phyloP scores from a whole-genome alignment of 1,284 basidiomycete species.

The Fereydounia khargensis region DNA sequence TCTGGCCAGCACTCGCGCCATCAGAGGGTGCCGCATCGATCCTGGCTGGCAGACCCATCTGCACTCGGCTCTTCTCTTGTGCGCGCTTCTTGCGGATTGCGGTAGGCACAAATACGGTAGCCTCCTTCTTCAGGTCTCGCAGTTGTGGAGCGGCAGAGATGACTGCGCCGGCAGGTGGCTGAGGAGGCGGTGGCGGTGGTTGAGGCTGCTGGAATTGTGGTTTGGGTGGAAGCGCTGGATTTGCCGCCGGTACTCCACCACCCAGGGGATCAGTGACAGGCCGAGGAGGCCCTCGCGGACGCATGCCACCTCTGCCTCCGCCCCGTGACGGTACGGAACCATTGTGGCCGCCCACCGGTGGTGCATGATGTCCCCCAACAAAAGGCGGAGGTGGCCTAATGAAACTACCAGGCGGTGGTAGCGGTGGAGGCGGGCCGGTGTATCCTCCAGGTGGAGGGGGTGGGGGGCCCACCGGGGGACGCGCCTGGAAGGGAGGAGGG shows the following conservation, averaged over 20 bases:
- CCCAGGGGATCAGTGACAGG: no score
- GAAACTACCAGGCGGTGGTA: no score
- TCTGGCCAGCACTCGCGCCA: slow-evolving; percentile 2
- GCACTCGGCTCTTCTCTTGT: slow-evolving; percentile 28
- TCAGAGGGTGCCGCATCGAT: slow-evolving; percentile 40
- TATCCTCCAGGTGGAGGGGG: background rate
- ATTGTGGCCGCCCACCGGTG: background rate
- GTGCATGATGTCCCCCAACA: slow-evolving; percentile 1
- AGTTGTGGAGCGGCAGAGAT: slow-evolving; percentile 50
- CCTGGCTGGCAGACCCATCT: slow-evolving; percentile 33
- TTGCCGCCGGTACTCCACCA: no score
- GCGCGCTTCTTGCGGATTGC: slow-evolving; percentile 41
- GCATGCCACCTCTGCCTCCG: no score
- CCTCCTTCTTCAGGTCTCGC: slow-evolving; percentile 51
- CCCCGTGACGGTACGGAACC: background rate
- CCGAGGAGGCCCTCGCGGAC: no score
- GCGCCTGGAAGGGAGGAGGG: slow-evolving; percentile 2
- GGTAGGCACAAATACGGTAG: slow-evolving; percentile 50
- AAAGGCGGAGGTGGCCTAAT: slow-evolving; percentile 2
- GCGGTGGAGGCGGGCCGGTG: background rate
- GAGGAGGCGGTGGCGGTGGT: slow-evolving; percentile 4
- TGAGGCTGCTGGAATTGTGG: slow-evolving; percentile 18
- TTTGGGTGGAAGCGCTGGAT: background rate
- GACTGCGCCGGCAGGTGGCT: slow-evolving; percentile 15
- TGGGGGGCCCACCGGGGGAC: background rate